phyloP scores from a whole-genome alignment of 495 filamentous ascomycete genomes.

The Pyronema omphalodes region DNA sequence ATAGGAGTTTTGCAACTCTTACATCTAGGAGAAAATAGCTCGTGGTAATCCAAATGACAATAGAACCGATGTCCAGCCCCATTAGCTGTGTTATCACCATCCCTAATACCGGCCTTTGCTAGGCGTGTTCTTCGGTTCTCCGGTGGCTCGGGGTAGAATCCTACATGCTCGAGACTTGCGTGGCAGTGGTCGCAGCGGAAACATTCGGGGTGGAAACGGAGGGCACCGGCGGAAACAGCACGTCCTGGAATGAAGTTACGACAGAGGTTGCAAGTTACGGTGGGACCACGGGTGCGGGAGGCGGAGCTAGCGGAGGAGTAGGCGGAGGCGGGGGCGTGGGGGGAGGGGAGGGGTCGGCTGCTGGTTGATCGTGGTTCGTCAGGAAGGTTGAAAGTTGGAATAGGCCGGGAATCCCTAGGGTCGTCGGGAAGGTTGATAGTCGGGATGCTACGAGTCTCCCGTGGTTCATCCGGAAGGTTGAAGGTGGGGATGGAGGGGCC shows the following conservation, averaged over 20 bases:
- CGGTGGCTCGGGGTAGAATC: slow-evolving; percentile 84
- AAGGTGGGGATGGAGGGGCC: slow-evolving; percentile 22
- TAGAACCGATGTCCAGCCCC: slow-evolving; percentile 65
- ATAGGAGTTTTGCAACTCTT: slow-evolving; percentile 98
- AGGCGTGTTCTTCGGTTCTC: slow-evolving; percentile 48
- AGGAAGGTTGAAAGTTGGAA: slow-evolving; percentile 38
- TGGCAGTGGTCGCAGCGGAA: slow-evolving; percentile 81
- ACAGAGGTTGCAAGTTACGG: slow-evolving; percentile 67
- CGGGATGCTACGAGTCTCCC: slow-evolving; percentile 20
- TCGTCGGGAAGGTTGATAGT: slow-evolving; percentile 26
- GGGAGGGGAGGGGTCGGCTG: slow-evolving; percentile 23
- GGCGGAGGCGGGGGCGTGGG: slow-evolving; percentile 22
- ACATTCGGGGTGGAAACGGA: slow-evolving; percentile 81
- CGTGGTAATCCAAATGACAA: slow-evolving; percentile 96
- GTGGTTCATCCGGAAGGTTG: slow-evolving; percentile 21
- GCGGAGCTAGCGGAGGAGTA: slow-evolving; percentile 22
- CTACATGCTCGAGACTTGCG: slow-evolving; percentile 77
- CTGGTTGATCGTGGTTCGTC: slow-evolving; percentile 31
- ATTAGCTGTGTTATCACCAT: slow-evolving; percentile 24
- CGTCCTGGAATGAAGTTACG: slow-evolving; percentile 68
- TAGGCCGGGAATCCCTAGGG: slow-evolving; percentile 14
- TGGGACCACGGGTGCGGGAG: slow-evolving; percentile 27
- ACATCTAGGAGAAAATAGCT: slow-evolving; percentile 79
- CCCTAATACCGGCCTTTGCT: slow-evolving; percentile 37
- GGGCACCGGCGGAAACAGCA: slow-evolving; percentile 60